phyloP scores from a whole-genome alignment of 805 yeast genomes.

The Candida namnaoensis region DNA sequence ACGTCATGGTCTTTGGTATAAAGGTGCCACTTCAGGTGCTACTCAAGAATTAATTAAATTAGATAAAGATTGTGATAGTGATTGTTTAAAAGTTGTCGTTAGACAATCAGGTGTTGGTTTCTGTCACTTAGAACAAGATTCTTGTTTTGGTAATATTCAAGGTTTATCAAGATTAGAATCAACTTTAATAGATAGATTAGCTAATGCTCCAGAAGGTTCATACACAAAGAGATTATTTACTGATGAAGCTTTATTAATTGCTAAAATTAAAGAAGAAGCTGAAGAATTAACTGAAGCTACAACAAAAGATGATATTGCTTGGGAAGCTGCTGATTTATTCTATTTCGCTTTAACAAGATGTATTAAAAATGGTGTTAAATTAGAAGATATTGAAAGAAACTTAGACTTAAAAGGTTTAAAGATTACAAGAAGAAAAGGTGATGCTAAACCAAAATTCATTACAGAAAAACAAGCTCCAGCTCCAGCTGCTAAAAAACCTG shows the following conservation, averaged over 20 bases:
- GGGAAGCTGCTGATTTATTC: constrained; percentile 96
- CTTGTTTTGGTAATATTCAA: constrained; percentile 69
- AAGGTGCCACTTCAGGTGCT: constrained; percentile 95
- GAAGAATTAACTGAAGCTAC: constrained; percentile 90
- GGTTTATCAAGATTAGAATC: constrained; percentile 67
- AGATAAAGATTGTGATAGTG: constrained; percentile 86
- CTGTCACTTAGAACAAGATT: constrained; percentile 76
- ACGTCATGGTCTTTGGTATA: constrained; percentile 88
- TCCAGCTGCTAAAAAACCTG: constrained; percentile 9
- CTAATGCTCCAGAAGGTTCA: constrained; percentile 83
- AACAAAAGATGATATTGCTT: constrained; percentile 61
- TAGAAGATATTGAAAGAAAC: constrained; percentile 77
- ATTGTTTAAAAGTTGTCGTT: constrained; percentile 81
- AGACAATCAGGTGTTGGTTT: constrained; percentile 83
- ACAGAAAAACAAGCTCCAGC: constrained; percentile 12
- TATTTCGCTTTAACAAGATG: constrained; percentile 70
- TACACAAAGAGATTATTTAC: constrained; percentile 83
- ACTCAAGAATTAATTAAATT: constrained; percentile 67
- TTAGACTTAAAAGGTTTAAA: constrained; percentile 77
- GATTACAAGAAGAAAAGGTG: constrained; percentile 90
- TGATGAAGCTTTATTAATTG: constrained; percentile 66
- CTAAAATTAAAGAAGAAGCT: constrained; percentile 92
- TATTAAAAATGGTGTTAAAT: constrained; percentile 67
- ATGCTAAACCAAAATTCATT: constrained; percentile 80
- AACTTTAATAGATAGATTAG: constrained; percentile 53